Base-by-base conservation (phyloP, 345 rosid species). In the Arabidopsis suecica region DNA sequence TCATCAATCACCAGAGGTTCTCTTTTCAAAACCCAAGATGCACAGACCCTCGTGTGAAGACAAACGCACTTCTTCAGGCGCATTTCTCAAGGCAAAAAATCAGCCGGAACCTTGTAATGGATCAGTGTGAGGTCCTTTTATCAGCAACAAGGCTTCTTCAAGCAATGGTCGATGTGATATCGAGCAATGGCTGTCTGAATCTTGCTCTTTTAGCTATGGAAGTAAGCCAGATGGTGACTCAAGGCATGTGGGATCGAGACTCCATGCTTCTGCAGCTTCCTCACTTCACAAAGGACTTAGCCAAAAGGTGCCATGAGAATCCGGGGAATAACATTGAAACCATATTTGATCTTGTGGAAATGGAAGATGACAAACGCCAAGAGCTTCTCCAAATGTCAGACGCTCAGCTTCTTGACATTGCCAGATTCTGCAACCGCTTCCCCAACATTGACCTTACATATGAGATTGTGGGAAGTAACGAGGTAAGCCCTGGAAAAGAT, bases 171-270 rank as follows among this genome's bases (percentile, higher is more conserved):
- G 94, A 91, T 83, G 97, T 93, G 66, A 90, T 88, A 62, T 88
- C 95, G n/a, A 93, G 93, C 76, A 91, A 79, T 13, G 95, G 94
- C 13, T 88, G 90, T 88, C 83, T 91, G 69, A 81, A 85, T 78
- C 94, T 86, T 78, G 96, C 95, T 22, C 87, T 93, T 45, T 83
- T 93, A 78, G 94, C 96, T 0, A 93, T 86, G 97, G 96, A 91
- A 80, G 86, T 86, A 65, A 88, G 96, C 79, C 98, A 93, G 73
- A 93, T 93, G 98, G 91, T 89, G 83, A 88, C 98, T 9, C 97
- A 91, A 59, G 97, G 93, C 71, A 82, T 93, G 87, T 91, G 98
- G 98, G 91, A 91, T 74, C 87, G 88, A 7, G 97, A 91, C 79
- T 84, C 97, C n/a, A 83, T 85, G 87, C 98, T 91, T 62, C 71